Conservation (phyloP, 2,329 filamentous ascomycete species). For the Pseudogymnoascus sp. region DNA sequence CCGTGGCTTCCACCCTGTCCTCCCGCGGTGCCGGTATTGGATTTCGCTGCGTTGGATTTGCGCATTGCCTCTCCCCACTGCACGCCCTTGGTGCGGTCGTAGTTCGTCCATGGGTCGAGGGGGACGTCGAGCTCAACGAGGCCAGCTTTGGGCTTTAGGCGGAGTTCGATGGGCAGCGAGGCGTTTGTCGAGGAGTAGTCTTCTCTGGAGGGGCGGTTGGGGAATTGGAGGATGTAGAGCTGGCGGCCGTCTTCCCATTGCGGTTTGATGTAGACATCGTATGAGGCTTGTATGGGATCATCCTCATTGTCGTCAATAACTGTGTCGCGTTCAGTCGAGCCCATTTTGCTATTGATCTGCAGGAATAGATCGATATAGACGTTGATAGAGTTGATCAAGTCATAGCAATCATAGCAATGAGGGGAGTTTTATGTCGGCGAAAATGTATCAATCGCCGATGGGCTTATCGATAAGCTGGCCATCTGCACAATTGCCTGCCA, state of each 20-base stretch:
- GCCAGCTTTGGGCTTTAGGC: constrained; percentile 73
- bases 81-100: constrained; percentile 76
- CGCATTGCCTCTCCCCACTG: constrained; percentile 72
- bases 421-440: constrained; percentile 7
- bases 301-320: constrained; percentile 28
- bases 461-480: constrained; percentile 5
- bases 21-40: constrained; percentile 40
- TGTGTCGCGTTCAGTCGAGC: constrained; percentile 1
- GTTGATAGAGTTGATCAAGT: neutral
- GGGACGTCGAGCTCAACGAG: constrained; percentile 92
- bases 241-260: constrained; percentile 53
- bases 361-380: neutral
- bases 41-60: constrained; percentile 43
- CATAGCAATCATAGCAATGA: neutral
- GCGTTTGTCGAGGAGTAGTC: constrained; percentile 50
- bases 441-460: constrained; percentile 2
- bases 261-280: constrained; percentile 82
- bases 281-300: constrained; percentile 66
- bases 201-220: constrained; percentile 58
- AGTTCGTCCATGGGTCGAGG: constrained; percentile 59
- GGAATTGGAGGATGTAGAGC: constrained; percentile 81
- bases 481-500: neutral
- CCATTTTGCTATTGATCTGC: neutral
- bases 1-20: constrained; percentile 62
- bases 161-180: constrained; percentile 61